Conservation (phyloP, 805 yeast species). For the Saccharomyces mikatae region DNA sequence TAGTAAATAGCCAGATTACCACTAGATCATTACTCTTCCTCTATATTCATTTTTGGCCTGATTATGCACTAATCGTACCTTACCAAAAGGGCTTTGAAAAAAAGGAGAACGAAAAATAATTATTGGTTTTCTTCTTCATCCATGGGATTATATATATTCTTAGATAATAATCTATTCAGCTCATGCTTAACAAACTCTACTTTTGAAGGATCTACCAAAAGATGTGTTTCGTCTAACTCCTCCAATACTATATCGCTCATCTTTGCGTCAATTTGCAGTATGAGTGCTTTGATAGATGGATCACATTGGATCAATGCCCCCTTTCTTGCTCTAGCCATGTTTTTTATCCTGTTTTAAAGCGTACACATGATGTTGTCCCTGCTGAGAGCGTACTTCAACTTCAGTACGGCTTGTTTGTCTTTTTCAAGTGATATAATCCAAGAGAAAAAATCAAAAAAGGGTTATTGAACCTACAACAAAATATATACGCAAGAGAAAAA, state of each 20-base stretch:
- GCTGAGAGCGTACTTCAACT: neutral
- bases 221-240: constrained; percentile 87
- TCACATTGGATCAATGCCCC: constrained; percentile 62
- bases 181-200: constrained; percentile 71
- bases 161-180: constrained; percentile 63
- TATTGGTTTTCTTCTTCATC: constrained; percentile 52
- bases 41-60: neutral
- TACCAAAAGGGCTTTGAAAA: neutral
- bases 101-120: neutral
- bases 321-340: constrained; percentile 48
- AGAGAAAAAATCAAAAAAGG: neutral
- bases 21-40: neutral
- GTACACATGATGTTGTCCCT: neutral
- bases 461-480: neutral
- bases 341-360: neutral
- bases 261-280: constrained; percentile 71
- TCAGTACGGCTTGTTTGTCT: neutral
- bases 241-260: constrained; percentile 63
- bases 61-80: neutral
- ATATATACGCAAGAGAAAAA: neutral
- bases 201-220: constrained; percentile 69
- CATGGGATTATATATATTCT: constrained; percentile 77
- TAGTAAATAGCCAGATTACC: constrained; percentile 1
- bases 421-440: neutral
- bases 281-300: constrained; percentile 85